Evolutionary conservation across 2,329 filamentous ascomycete genomes (phyloP), one percentile per base, ranked within the genome.

Genomic region (Colletotrichum viniferum): DNA sequence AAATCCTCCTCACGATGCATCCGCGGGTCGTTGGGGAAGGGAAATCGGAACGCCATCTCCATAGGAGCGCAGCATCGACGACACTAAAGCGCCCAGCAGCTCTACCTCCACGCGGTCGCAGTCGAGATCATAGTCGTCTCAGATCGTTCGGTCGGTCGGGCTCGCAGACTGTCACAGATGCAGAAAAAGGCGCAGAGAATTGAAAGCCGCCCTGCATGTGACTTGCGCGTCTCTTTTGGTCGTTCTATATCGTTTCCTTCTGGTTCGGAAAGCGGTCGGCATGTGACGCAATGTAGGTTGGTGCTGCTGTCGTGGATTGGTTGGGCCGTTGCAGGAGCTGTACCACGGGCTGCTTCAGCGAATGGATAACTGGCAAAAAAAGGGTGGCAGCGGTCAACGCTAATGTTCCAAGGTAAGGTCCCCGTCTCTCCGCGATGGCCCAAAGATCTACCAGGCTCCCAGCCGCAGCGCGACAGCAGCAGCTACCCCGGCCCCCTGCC

Each of bases 41-140:
- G 77, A 71, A 85, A 82, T 76, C 84, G 81, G 76, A 85, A 84
- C 63, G 85, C 83, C 85, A 88, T 88, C 66, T 64, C 73, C 73
- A 73, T 73, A 48, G 26, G 55, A 68, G 56, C 38, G 63, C 43
- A 48, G 70, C 70, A 73, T 73, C 38, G 70, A 73, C 63, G 70
- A 64, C 63, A 63, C 69, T 48, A 38, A 43, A 58, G 69, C 62
- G 62, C 16, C 62, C 55, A 72, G 32, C 52, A 66, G 52, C n/a
- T 63, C 69, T 75, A 75, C 64, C 73, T 73, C 26, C 56, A 60
- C 34, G 56, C 56, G 34, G 61, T 56, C 34, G 69, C 43, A 58
- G 61, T 43, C 48, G 63, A 68, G 65, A 38, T 62, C 73, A 75
- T 75, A 73, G 69, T 69, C 67, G 67, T 26, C 26, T 52, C 24